Conservation (phyloP, 2,329 filamentous ascomycete species). For the Pseudocercospora eumusae region DNA sequence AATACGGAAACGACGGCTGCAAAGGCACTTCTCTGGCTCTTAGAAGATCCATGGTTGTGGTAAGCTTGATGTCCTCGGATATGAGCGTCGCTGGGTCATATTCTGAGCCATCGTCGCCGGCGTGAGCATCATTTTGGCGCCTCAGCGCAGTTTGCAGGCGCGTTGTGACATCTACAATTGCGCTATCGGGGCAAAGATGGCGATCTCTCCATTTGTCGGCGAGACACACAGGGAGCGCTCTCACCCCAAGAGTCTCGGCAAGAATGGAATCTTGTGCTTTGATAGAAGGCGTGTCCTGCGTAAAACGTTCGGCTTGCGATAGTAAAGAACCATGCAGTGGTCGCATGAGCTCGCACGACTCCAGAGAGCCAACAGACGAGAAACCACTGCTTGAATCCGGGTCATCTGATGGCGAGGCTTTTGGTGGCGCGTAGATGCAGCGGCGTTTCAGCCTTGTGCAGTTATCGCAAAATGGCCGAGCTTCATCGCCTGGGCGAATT, state of each 20-base stretch:
- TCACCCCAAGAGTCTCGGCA: background rate
- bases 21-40: conserved; percentile 1
- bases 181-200: background rate
- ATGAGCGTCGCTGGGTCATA: background rate
- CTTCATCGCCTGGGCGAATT: background rate
- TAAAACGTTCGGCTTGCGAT: background rate
- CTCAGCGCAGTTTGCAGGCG: background rate
- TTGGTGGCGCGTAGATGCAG: background rate
- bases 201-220: background rate
- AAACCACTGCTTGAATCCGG: background rate
- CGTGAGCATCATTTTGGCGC: background rate
- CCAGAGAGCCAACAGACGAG: conserved; percentile 1
- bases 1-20: background rate
- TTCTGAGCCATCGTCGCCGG: background rate
- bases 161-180: background rate
- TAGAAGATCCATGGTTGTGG: conserved; percentile 5
- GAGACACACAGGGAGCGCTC: background rate
- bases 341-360: conserved; percentile 4
- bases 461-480: background rate
- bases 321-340: background rate
- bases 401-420: background rate
- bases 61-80: conserved; percentile 2
- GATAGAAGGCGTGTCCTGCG: background rate
- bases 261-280: background rate
- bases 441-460: conserved; percentile 3